Base-by-base conservation (phyloP, 257 asterid species). In the Solanum habrochaites region DNA sequence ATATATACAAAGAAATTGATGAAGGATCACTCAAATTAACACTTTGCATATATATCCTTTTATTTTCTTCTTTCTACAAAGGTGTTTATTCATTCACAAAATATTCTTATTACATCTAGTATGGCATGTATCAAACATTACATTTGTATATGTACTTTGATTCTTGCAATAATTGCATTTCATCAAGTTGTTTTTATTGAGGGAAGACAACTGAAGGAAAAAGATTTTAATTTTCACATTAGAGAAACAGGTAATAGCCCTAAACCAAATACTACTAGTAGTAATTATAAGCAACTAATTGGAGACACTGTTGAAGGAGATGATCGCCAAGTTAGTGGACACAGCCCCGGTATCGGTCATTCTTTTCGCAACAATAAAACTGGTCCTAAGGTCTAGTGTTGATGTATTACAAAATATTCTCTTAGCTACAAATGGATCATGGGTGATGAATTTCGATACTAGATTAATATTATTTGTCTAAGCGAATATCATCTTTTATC, bases 321-420 rank as follows among this genome's bases (percentile, higher is more conserved):
- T 43, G 89, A 89, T 74, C 89, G 88, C 75, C 86, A 89, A 82
- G 92, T 47, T 23, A 15, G 93, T 14, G 93, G 94, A 16, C 93
- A 89, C 85, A 92, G 94, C 85, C 94, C 95, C 2, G 95, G 96
- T 32, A 80, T 93, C 37, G 98, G 96, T 12, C 98, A 94, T 86
- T 93, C 95, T 13, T 85, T 70, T 8, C 87, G 83, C 75, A 89
- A 83, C 85, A 12, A 75, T 78, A 82, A 37, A 11, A 37, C 45
- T 31, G 90, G 89, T 69, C 91, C 89, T 85, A 90, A 89, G 27
- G 88, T 87, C 31, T 92, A 93, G 85, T 58, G 40, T 72, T 82
- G 18, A 49, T 49, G 15, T 15, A 49, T 49, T 20, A 11, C 35
- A 15, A 32, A 32, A 32, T 31, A 35, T 32, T 2, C 4, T 18